Percentiles rank a stretch among this genome's conserved stretches.
These are phyloP conservation scores for Ophiorrhiza pumila DNA, from an alignment of 257 asterid species.

Conservation along the genomic window DNA sequence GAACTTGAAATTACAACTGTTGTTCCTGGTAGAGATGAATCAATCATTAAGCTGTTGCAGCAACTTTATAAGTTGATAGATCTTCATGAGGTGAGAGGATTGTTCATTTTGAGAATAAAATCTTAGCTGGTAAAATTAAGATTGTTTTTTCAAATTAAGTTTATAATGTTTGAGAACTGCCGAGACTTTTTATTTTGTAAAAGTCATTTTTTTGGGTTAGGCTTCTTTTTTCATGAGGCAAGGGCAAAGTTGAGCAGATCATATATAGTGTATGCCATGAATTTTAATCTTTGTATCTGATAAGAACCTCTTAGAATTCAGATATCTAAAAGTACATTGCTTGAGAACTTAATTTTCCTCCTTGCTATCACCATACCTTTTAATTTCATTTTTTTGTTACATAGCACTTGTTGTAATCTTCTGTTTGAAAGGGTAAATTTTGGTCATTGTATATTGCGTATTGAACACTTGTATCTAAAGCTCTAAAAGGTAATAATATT, in stretches of 20 bases:
- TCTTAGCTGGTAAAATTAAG: too few relatives aligned
- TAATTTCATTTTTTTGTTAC: too few relatives aligned
- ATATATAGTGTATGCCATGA: not conserved
- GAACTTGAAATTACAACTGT: conserved; percentile 98
- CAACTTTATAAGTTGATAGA: conserved; percentile 85
- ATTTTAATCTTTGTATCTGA: not conserved
- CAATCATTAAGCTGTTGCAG: conserved; percentile 76
- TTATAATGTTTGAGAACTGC: too few relatives aligned
- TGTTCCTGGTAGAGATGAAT: conserved; percentile 93
- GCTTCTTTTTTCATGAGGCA: not conserved
- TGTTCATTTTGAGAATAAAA: not conserved
- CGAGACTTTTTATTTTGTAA: too few relatives aligned
- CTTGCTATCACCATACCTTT: not conserved
- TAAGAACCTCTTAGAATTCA: not conserved
- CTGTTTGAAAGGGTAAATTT: too few relatives aligned
- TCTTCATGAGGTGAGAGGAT: conserved; percentile 80
- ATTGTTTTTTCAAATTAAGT: too few relatives aligned
- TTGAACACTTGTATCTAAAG: too few relatives aligned
- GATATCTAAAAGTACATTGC: too few relatives aligned
- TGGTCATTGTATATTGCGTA: too few relatives aligned
- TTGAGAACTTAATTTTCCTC: not conserved
- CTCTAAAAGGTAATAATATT: too few relatives aligned
- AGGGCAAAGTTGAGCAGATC: not conserved
- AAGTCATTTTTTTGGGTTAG: too few relatives aligned
- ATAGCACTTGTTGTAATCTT: not conserved